Base-by-base conservation (phyloP, 2,329 filamentous ascomycete genomes). In the Nemania diffusa region DNA sequence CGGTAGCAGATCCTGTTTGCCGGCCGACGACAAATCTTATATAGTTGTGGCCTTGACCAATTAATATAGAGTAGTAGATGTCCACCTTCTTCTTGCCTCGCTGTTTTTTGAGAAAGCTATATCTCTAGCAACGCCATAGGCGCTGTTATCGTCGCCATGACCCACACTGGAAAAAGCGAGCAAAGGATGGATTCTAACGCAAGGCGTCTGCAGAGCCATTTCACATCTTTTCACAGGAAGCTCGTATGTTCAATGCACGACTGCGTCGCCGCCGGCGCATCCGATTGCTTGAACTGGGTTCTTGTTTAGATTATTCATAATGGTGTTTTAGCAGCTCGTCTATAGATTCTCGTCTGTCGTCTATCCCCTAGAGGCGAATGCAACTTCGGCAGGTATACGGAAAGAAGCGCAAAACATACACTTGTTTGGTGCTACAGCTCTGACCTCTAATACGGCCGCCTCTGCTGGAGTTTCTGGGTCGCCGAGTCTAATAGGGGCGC, bases 361-460 rank as follows among this genome's bases (percentile, higher is more conserved):
- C 58, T 67, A 61, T 51, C 65, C 50, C 32, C 70, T 67, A 34
- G 81, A 70, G 26, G 87, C 84, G 81, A 97, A 97, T 15, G 94
- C 96, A 5, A 97, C 92, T 73, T 92, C 89, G 37, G 84, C 81
- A 1, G 96, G 96, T 67, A 99, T 78, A 69, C 94, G 88, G 81
- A 99, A 98, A 72, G 90, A 97, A 32, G 93, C 95, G 79, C 96
- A 98, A 79, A 95, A 98, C 94, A 97, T 97, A 77, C 91, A 88
- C 85, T 99, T 99, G 76, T 93, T 91, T 5, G 96, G 96, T 65
- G 94, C 92, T 62, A 99, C 96, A 72, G 97, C 90, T 71, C 96
- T 87, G 37, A 98, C 93, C 66, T 92, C 88, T 67, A 88, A 81
- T 69, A 93, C 87, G 0, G 81, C 81, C 42, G 88, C 81, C 73